phyloP scores from a whole-genome alignment of 2,329 filamentous ascomycete genomes.

The Xylaria sp. region DNA sequence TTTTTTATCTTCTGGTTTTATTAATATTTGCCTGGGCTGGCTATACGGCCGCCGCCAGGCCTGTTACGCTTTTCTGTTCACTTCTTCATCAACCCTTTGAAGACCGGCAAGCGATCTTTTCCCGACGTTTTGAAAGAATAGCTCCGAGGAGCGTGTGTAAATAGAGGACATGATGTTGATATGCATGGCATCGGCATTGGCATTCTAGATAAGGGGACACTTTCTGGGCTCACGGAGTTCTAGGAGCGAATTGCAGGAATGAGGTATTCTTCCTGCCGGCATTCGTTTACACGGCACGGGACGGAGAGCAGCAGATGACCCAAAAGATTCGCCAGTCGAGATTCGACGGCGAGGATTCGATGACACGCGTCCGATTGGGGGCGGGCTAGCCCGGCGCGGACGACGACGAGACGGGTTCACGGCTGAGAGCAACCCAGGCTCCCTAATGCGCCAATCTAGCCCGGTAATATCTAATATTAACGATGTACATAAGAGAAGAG shows the following conservation, averaged over 20 bases:
- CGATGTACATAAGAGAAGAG: conserved; percentile 40
- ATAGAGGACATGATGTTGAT: conserved; percentile 55
- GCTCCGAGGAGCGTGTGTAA: conserved; percentile 47
- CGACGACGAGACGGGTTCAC: conserved; percentile 29
- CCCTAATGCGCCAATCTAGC: conserved; percentile 40
- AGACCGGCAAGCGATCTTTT: conserved; percentile 35
- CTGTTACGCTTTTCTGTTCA: conserved; percentile 31
- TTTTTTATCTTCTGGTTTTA: conserved; percentile 18
- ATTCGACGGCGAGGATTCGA: conserved; percentile 22
- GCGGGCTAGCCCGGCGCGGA: conserved; percentile 41
- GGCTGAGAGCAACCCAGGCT: conserved; percentile 24
- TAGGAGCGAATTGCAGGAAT: conserved; percentile 47
- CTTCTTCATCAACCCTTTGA: conserved; percentile 35
- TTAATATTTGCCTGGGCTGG: conserved; percentile 20
- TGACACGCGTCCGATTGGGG: conserved; percentile 35
- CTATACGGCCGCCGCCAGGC: conserved; percentile 7
- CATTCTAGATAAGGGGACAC: conserved; percentile 49
- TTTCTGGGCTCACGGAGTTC: conserved; percentile 50
- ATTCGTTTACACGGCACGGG: conserved; percentile 48
- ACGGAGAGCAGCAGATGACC: conserved; percentile 16
- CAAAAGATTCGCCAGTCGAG: conserved; percentile 14
- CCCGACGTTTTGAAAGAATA: conserved; percentile 37
- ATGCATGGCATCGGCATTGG: conserved; percentile 53
- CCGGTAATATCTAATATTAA: conserved; percentile 46
- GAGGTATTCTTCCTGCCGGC: conserved; percentile 43